Base-by-base conservation (phyloP, 2,329 filamentous ascomycete genomes). In the Trichoderma sp. region DNA sequence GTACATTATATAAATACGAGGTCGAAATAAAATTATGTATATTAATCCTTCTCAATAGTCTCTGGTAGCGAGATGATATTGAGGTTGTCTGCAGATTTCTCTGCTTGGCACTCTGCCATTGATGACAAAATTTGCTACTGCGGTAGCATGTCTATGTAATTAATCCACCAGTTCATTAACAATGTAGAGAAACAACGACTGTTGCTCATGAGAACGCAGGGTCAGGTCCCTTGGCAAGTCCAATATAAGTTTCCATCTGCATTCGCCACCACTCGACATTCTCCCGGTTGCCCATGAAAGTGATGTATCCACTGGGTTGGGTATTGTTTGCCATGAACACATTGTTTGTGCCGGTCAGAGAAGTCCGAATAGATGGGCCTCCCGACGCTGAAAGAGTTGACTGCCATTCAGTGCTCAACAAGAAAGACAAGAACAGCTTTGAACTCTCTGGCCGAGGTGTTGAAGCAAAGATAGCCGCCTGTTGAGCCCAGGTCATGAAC, bases 401-500 rank as follows among this genome's bases (percentile, higher is more conserved):
- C 11, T 69, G 66, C 36, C 56, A 69, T 15, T 36, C 36, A 21
- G 26, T 57, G 28, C 56, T 69, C 53, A 61, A 21, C 8, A 69
- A 28, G 18, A 69, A 69, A 6, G 66, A 69, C 18, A 58, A 21
- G 7, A 69, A 69, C 26, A 69, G 15, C 56, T 69, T 69, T 28
- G 66, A 24, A 2, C 53, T 60, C 30, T 69, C 66, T 3, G 66
- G 66, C 11, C 66, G 66, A 34, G 53, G 66, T 15, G 66, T 69
- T 3, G 66, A 69, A 7, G 66, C 32, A 51, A 69, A 69, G 26
- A 61, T 69, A 3, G 34, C 66, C 14, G 39, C 66, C 21, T 69
- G 66, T 14, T 69, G 66, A 11, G 66, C 66, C 66, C 66, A 61
- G 6, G 66, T 69, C 66, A 69, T 69, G 66, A 69, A 69, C 34